These are phyloP conservation scores for Fraxinus floribunda DNA, from an alignment of 305 asterid genomes.

Conservation along the genomic window DNA sequence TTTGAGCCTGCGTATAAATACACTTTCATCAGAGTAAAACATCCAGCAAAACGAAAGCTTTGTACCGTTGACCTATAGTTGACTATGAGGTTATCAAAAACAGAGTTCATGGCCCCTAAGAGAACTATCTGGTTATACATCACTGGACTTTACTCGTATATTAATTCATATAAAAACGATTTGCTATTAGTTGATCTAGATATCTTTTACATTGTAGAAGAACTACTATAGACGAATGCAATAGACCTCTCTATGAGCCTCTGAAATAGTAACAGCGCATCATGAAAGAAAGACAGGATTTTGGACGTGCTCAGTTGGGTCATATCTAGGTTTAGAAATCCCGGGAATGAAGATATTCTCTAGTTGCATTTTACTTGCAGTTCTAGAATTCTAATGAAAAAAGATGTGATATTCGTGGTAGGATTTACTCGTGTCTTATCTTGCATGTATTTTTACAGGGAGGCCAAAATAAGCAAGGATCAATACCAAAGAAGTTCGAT, in stretches of 20 bases:
- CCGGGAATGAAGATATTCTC: background rate
- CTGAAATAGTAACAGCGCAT: background rate
- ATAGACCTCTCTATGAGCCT: background rate
- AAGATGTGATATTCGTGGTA: background rate
- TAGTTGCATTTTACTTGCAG: background rate
- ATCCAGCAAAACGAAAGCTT: no score
- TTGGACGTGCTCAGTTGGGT: background rate
- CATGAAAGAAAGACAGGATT: background rate
- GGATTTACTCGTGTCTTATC: background rate
- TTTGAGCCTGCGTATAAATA: no score
- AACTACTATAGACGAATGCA: background rate
- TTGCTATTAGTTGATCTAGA: background rate
- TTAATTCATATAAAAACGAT: background rate
- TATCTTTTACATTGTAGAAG: background rate
- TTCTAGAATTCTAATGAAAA: background rate
- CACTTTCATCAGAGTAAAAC: no score
- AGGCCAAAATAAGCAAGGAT: constrained; percentile 35
- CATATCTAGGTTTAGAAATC: background rate
- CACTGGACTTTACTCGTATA: background rate
- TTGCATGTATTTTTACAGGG: constrained; percentile 34
- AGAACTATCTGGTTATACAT: background rate
- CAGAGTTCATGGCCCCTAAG: background rate
- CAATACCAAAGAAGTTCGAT: constrained; percentile 32
- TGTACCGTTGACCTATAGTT: no score
- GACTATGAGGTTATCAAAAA: background rate